Evolutionary conservation across 106 monocot species (phyloP).

Genomic region (Apostasia ramifera): DNA sequence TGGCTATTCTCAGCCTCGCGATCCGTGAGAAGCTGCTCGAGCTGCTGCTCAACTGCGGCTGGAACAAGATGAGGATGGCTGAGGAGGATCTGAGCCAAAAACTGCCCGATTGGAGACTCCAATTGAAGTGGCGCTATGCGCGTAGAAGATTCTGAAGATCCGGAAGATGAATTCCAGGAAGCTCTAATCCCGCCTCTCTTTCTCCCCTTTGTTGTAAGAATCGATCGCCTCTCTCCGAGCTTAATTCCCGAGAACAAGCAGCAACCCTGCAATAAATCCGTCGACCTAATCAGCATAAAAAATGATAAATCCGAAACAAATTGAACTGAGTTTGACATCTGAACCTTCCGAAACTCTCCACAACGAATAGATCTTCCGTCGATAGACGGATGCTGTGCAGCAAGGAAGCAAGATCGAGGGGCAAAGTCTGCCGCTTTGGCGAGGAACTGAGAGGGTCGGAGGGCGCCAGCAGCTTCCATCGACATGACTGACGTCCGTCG

Average conservation of each 20-base stretch:
- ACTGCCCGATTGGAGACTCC: constrained; percentile 72
- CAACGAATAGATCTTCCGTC: neutral
- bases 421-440: neutral
- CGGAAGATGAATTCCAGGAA: constrained; percentile 12
- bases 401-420: neutral
- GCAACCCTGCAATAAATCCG: constrained; percentile 7
- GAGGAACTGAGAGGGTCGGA: neutral
- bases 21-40: constrained; percentile 64
- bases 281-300: neutral
- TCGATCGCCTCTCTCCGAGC: neutral
- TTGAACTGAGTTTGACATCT: neutral
- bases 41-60: constrained; percentile 78
- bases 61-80: constrained; percentile 75
- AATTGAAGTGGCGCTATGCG: constrained; percentile 61
- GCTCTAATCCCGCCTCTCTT: constrained; percentile 21
- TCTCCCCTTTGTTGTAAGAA: neutral
- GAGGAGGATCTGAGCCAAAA: constrained; percentile 60
- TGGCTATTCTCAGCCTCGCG: constrained; percentile 44
- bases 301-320: neutral
- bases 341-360: neutral
- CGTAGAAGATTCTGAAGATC: constrained; percentile 8
- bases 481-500: neutral
- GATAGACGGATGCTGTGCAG: neutral
- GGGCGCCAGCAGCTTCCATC: neutral
- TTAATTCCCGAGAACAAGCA: constrained; percentile 13